These are phyloP conservation scores for Suillus subluteus DNA, from an alignment of 768 basidiomycete genomes.

Conservation along the genomic window DNA sequence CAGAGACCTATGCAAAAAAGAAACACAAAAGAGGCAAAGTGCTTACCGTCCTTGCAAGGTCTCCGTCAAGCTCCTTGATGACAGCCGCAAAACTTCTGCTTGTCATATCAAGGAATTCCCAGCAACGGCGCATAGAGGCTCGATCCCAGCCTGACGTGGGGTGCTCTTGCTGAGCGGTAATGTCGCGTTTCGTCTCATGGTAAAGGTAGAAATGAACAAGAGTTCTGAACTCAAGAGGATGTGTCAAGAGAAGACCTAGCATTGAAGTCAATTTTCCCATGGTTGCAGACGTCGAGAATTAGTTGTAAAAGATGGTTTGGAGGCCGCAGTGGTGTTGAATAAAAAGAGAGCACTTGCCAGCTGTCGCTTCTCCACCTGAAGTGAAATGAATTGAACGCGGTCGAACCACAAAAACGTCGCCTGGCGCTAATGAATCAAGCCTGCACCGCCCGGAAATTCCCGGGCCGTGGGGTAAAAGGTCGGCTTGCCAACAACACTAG, in stretches of 20 bases:
- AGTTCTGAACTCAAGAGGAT: slow-evolving; percentile 82
- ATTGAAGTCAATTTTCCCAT: slow-evolving; percentile 62
- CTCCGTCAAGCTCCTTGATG: slow-evolving; percentile 95
- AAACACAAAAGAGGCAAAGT: slow-evolving; percentile 23
- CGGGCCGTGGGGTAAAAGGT: neutral
- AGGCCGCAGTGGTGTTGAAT: neutral
- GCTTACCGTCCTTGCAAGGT: slow-evolving; percentile 87
- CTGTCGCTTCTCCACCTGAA: neutral
- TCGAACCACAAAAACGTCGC: slow-evolving; percentile 6
- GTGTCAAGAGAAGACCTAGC: slow-evolving; percentile 71
- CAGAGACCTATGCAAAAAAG: neutral
- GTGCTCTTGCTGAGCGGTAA: slow-evolving; percentile 74
- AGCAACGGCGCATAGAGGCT: slow-evolving; percentile 83
- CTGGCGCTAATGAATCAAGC: neutral
- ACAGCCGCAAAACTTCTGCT: slow-evolving; percentile 91
- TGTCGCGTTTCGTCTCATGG: slow-evolving; percentile 81
- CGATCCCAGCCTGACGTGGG: slow-evolving; percentile 87
- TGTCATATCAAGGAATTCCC: slow-evolving; percentile 87
- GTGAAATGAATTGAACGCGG: neutral
- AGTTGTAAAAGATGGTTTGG: neutral
- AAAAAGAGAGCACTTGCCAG: neutral
- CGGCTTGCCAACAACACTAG: neutral
- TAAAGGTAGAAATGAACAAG: slow-evolving; percentile 84
- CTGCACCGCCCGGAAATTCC: neutral
- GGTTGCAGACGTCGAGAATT: slow-evolving; percentile 11